phyloP scores from a whole-genome alignment of 179 eudicot species.

The Heliamphora pulchella region DNA sequence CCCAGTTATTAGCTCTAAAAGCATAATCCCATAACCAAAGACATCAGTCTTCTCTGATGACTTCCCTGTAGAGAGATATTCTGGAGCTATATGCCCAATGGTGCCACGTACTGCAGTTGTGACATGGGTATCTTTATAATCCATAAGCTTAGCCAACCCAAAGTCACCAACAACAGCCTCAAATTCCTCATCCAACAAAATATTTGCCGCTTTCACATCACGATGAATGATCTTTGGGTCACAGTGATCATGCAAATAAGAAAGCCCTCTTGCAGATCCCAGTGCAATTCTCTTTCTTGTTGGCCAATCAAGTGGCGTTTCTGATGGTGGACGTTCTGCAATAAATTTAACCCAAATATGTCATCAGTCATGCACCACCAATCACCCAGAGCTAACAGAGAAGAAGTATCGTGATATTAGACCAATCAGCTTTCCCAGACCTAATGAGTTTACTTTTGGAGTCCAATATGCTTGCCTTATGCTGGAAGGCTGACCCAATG shows the following conservation, averaged over 20 bases:
- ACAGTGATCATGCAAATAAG: constrained; percentile 68
- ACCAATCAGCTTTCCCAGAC: too few relatives aligned
- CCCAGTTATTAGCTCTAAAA: constrained; percentile 61
- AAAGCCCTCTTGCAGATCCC: constrained; percentile 67
- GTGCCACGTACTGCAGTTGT: constrained; percentile 73
- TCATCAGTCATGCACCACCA: neutral
- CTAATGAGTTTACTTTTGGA: neutral
- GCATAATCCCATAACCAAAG: constrained; percentile 69
- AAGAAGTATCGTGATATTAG: too few relatives aligned
- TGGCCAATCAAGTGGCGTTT: constrained; percentile 63
- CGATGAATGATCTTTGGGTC: constrained; percentile 73
- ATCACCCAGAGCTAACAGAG: neutral
- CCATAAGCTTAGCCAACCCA: constrained; percentile 66
- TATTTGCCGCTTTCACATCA: constrained; percentile 68
- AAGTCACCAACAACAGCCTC: constrained; percentile 73
- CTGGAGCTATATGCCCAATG: constrained; percentile 70
- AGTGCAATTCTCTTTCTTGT: constrained; percentile 57
- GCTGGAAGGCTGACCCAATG: neutral
- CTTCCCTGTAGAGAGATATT: constrained; percentile 61
- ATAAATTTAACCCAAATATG: constrained; percentile 5
- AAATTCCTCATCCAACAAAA: constrained; percentile 61
- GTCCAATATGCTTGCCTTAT: neutral
- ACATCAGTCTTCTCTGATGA: constrained; percentile 74
- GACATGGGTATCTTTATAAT: constrained; percentile 68
- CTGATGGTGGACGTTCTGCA: constrained; percentile 59